phyloP scores from a whole-genome alignment of 2,329 filamentous ascomycete species.

The Davidsoniella eucalypti region DNA sequence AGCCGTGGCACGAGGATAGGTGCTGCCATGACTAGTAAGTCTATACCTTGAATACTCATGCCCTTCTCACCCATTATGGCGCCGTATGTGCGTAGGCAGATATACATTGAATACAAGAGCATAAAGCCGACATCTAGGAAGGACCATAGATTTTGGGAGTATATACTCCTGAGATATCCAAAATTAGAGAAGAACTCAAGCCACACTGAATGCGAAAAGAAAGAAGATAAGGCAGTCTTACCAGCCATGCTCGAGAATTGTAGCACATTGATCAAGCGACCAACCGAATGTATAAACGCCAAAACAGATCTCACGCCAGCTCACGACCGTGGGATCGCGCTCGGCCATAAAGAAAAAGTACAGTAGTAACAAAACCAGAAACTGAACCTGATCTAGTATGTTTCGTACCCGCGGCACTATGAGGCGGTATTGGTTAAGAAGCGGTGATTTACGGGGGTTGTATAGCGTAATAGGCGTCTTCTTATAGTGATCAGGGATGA shows the following conservation, averaged over 20 bases:
- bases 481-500: slow-evolving; percentile 76
- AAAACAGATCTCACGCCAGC: slow-evolving; percentile 47
- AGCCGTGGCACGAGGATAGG: slow-evolving; percentile 63
- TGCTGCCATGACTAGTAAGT: slow-evolving; percentile 61
- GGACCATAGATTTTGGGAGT: slow-evolving; percentile 78
- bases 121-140: slow-evolving; percentile 70
- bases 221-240: slow-evolving; percentile 17
- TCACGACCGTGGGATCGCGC: slow-evolving; percentile 40
- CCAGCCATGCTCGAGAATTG: slow-evolving; percentile 58
- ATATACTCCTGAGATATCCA: slow-evolving; percentile 44
- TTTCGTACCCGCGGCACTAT: slow-evolving; percentile 68
- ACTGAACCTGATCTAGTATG: slow-evolving; percentile 58
- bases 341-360: slow-evolving; percentile 59
- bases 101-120: slow-evolving; percentile 52
- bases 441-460: slow-evolving; percentile 55
- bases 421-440: slow-evolving; percentile 72
- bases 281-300: slow-evolving; percentile 61
- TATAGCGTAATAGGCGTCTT: slow-evolving; percentile 68
- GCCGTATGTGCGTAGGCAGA: slow-evolving; percentile 50
- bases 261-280: slow-evolving; percentile 62
- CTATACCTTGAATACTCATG: slow-evolving; percentile 49
- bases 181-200: not conserved
- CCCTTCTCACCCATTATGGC: slow-evolving; percentile 32
- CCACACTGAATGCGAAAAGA: not conserved
- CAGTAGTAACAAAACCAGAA: slow-evolving; percentile 48